Conservation (phyloP, 176 grass and related monocot genomes). For the Musa schizocarpa region DNA sequence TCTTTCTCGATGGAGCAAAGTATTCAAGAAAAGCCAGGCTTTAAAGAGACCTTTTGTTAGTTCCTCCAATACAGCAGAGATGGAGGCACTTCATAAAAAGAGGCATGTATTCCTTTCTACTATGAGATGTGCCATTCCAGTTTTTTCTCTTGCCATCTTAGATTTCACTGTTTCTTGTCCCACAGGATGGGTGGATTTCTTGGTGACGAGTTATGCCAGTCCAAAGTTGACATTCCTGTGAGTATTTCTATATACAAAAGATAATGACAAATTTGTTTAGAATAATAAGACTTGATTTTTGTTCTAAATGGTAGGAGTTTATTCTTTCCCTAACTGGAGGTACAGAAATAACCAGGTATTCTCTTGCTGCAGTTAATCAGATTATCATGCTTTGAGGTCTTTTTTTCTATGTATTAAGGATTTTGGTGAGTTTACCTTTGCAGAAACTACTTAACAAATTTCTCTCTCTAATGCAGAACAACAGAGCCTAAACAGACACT, state of each 20-base stretch:
- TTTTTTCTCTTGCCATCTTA: slow-evolving; percentile 9
- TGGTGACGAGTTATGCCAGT: slow-evolving; percentile 44
- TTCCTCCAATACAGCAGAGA: slow-evolving; percentile 30
- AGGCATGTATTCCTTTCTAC: slow-evolving; percentile 32
- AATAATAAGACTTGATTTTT: slow-evolving; percentile 16
- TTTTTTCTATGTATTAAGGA: background rate
- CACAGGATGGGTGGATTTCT: slow-evolving; percentile 72
- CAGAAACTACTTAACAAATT: background rate
- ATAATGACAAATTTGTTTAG: background rate
- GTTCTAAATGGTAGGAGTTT: slow-evolving; percentile 42
- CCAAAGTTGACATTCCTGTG: slow-evolving; percentile 62
- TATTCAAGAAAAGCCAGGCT: slow-evolving; percentile 56
- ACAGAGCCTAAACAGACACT: slow-evolving; percentile 48
- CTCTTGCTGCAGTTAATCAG: background rate
- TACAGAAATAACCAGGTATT: slow-evolving; percentile 49
- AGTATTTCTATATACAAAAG: slow-evolving; percentile 25
- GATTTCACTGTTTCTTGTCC: slow-evolving; percentile 27
- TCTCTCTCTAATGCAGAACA: slow-evolving; percentile 26
- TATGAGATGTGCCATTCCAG: slow-evolving; percentile 9
- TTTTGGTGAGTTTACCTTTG: background rate
- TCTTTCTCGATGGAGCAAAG: slow-evolving; percentile 89
- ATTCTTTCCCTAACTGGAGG: slow-evolving; percentile 66
- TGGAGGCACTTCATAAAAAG: slow-evolving; percentile 54
- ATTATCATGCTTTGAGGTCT: background rate
- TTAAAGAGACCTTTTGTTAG: slow-evolving; percentile 43